A percentile compares a stretch with the other conserved stretches of the same genome.
Evolutionary conservation across 495 filamentous ascomycete species (phyloP).

Genomic region (Penicillium bovifimosum): DNA sequence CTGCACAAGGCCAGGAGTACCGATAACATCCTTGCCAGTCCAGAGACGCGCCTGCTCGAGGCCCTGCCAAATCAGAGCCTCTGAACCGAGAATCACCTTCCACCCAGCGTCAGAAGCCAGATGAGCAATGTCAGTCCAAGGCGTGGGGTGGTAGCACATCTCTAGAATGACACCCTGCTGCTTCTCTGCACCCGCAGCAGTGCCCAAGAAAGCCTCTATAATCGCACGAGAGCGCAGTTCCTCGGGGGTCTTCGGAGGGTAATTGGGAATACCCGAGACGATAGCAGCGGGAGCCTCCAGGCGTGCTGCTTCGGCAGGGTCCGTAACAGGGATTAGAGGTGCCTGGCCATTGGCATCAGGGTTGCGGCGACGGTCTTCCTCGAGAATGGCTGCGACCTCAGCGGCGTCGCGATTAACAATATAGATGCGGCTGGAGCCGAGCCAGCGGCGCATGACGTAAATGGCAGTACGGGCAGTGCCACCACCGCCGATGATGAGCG

Average conservation of each 20-base stretch:
- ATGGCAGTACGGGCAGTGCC: conserved; percentile 65
- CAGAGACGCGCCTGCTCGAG: conserved; percentile 65
- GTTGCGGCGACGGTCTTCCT: conserved; percentile 39
- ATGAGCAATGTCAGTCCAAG: conserved; percentile 57
- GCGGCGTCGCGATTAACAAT: conserved; percentile 59
- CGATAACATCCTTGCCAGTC: conserved; percentile 49
- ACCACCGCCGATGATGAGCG: conserved; percentile 60
- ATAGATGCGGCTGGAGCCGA: conserved; percentile 61
- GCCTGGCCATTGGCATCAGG: conserved; percentile 32
- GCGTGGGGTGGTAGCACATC: conserved; percentile 74
- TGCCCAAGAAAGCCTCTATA: conserved; percentile 49
- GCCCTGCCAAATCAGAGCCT: conserved; percentile 72
- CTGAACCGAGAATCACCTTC: conserved; percentile 64
- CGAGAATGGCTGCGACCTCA: conserved; percentile 60
- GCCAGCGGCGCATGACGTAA: conserved; percentile 61
- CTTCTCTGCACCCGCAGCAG: conserved; percentile 16
- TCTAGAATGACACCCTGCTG: conserved; percentile 64
- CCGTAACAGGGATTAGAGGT: conserved; percentile 51
- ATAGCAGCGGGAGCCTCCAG: conserved; percentile 56
- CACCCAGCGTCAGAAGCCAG: conserved; percentile 54
- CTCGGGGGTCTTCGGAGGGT: conserved; percentile 52
- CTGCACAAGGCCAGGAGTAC: conserved; percentile 47
- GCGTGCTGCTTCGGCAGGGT: conserved; percentile 47
- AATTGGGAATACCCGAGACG: conserved; percentile 65
- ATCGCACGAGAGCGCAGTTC: conserved; percentile 54